A percentile compares a stretch with the other conserved stretches of the same genome.
Conservation (phyloP, 352 stramenopile species). For the Globisporangium cederbergense region DNA sequence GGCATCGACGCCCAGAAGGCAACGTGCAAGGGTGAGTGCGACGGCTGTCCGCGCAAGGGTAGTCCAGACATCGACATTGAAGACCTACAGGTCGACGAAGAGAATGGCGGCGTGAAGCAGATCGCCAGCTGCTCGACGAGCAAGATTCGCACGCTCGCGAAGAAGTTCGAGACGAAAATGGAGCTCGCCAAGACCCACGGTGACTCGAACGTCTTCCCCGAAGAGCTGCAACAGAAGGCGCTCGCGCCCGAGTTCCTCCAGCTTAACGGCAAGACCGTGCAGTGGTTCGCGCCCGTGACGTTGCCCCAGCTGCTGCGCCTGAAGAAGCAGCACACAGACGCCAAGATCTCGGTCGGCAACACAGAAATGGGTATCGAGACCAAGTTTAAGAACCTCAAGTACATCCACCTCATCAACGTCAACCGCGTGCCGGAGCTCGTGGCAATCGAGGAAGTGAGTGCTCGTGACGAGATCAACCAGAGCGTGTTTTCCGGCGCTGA, state of each 20-base stretch:
- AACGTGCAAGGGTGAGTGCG: slow-evolving; percentile 63
- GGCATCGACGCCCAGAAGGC: slow-evolving; percentile 52
- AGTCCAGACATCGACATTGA: slow-evolving; percentile 51
- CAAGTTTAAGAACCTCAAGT: slow-evolving; percentile 91
- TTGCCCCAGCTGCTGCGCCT: slow-evolving; percentile 87
- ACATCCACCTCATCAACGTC: slow-evolving; percentile 65
- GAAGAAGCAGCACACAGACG: slow-evolving; percentile 74
- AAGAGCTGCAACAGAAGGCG: slow-evolving; percentile 58
- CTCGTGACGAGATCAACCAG: slow-evolving; percentile 50
- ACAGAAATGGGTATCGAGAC: slow-evolving; percentile 96
- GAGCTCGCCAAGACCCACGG: slow-evolving; percentile 21
- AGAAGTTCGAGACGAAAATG: slow-evolving; percentile 27
- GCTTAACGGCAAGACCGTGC: slow-evolving; percentile 67
- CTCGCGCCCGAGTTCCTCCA: slow-evolving; percentile 51
- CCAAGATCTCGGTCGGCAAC: slow-evolving; percentile 95
- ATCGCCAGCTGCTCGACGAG: slow-evolving; percentile 60
- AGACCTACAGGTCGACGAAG: slow-evolving; percentile 31
- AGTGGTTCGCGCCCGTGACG: slow-evolving; percentile 92
- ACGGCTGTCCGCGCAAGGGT: slow-evolving; percentile 60
- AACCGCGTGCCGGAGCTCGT: slow-evolving; percentile 65
- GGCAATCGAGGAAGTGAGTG: slow-evolving; percentile 32
- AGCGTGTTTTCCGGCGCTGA: slow-evolving; percentile 31
- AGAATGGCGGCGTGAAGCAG: slow-evolving; percentile 26
- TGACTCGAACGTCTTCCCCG: slow-evolving; percentile 37
- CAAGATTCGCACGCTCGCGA: slow-evolving; percentile 59